These are phyloP conservation scores for Macrophomina phaseolina DNA, from an alignment of 2,329 filamentous ascomycete species.

Conservation along the genomic window DNA sequence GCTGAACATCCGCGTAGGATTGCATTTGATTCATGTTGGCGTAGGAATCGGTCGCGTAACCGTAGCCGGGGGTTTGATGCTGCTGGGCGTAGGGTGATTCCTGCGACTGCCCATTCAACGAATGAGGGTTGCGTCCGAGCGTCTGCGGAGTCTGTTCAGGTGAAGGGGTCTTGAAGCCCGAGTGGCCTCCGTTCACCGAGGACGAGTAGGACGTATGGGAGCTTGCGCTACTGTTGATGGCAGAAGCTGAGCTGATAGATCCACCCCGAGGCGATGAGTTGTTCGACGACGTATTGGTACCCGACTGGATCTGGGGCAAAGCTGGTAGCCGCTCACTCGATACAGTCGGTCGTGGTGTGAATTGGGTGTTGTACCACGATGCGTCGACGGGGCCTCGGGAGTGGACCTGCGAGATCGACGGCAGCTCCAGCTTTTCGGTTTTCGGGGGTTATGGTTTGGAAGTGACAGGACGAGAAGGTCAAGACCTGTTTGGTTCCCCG, in stretches of 20 bases:
- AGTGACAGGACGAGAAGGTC: conserved; percentile 25
- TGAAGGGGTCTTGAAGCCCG: conserved; percentile 78
- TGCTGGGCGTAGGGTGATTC: conserved; percentile 48
- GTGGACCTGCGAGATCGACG: conserved; percentile 82
- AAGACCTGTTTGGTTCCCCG: conserved; percentile 7
- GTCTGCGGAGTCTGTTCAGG: conserved; percentile 65
- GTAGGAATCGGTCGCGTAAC: conserved; percentile 47
- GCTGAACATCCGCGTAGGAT: conserved; percentile 84
- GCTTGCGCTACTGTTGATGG: conserved; percentile 56
- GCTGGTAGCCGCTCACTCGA: conserved; percentile 78
- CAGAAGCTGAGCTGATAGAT: conserved; percentile 69
- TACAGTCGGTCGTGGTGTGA: conserved; percentile 66
- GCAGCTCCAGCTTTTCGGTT: conserved; percentile 93
- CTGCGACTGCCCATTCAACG: conserved; percentile 46
- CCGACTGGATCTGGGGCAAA: conserved; percentile 70
- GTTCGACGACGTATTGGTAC: conserved; percentile 69
- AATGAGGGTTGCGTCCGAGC: conserved; percentile 42
- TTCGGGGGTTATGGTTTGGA: conserved; percentile 41
- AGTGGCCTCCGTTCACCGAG: conserved; percentile 56
- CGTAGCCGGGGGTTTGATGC: conserved; percentile 39
- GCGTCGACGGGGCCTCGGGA: conserved; percentile 77
- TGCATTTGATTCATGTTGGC: conserved; percentile 80
- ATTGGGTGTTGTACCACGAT: conserved; percentile 71
- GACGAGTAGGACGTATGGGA: conserved; percentile 63
- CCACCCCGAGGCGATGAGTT: conserved; percentile 77